Evolutionary conservation across 2,329 filamentous ascomycete genomes (phyloP).

Genomic region (Aspergillus candidus): DNA sequence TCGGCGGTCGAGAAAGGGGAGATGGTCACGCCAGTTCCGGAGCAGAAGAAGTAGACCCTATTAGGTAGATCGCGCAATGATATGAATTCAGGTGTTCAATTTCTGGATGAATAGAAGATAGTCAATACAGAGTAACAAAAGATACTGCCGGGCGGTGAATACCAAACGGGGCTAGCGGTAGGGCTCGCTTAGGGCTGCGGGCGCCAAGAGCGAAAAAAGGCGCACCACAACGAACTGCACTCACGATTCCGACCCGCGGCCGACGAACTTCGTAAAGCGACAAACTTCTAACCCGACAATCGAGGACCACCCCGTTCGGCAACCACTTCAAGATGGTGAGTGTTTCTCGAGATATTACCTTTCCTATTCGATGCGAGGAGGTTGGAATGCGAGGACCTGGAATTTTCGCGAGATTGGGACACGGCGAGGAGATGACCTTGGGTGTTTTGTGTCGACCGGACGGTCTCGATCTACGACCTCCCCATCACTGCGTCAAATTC

Average conservation of each 20-base stretch:
- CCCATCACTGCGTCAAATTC: not conserved
- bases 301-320: slow-evolving; percentile 38
- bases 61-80: too few relatives aligned
- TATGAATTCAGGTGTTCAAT: not conserved
- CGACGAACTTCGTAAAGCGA: slow-evolving; percentile 32
- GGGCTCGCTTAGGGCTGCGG: slow-evolving; percentile 37
- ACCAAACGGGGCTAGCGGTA: slow-evolving; percentile 29
- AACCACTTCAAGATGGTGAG: slow-evolving; percentile 44
- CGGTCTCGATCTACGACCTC: too few relatives aligned
- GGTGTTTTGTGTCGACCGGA: too few relatives aligned
- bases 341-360: slow-evolving; percentile 13
- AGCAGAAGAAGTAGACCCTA: slow-evolving; percentile 45
- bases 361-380: not conserved
- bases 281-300: slow-evolving; percentile 34
- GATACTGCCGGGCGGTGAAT: slow-evolving; percentile 17
- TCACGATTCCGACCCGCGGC: slow-evolving; percentile 26
- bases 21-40: slow-evolving; percentile 55
- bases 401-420: too few relatives aligned
- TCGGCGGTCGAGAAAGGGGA: slow-evolving; percentile 51
- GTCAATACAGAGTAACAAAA: not conserved
- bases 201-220: slow-evolving; percentile 36
- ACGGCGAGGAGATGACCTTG: too few relatives aligned
- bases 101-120: slow-evolving; percentile 7
- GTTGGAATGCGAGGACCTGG: too few relatives aligned
- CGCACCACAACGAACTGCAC: slow-evolving; percentile 31